A percentile compares a stretch with the other conserved stretches of the same genome.
Evolutionary conservation across 495 filamentous ascomycete genomes (phyloP).

Genomic region (Daldinia caldariorum): DNA sequence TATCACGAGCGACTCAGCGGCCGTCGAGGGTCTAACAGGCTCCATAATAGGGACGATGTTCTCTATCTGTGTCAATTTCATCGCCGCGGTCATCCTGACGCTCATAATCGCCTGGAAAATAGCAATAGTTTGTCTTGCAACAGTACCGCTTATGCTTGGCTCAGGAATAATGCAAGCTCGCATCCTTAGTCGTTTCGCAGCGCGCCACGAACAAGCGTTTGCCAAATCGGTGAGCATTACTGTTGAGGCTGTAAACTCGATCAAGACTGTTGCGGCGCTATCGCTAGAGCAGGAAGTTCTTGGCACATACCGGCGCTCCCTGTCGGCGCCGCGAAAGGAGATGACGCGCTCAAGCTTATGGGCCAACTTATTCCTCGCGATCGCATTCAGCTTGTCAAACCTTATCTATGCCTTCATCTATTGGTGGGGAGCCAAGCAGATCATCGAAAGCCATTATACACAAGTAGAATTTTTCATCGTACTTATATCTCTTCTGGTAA

Average conservation of each 20-base stretch:
- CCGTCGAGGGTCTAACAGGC: conserved; percentile 56
- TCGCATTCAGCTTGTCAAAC: conserved; percentile 62
- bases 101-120: conserved; percentile 73
- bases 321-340: conserved; percentile 59
- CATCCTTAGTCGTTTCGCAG: conserved; percentile 65
- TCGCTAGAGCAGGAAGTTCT: conserved; percentile 59
- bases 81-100: conserved; percentile 61
- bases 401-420: conserved; percentile 72
- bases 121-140: conserved; percentile 63
- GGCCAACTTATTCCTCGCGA: conserved; percentile 63
- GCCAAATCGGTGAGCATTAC: conserved; percentile 61
- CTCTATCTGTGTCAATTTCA: conserved; percentile 57
- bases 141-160: conserved; percentile 63
- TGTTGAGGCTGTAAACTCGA: conserved; percentile 61
- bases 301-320: conserved; percentile 55
- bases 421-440: conserved; percentile 71
- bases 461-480: conserved; percentile 74
- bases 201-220: conserved; percentile 66
- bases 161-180: conserved; percentile 66
- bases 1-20: conserved; percentile 62
- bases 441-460: conserved; percentile 65
- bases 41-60: conserved; percentile 59
- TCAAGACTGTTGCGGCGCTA: conserved; percentile 65
- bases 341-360: conserved; percentile 58
- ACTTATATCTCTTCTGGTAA: conserved; percentile 68